Conservation (phyloP, 73 alveolate species). For the Tetrahymena borealis region DNA sequence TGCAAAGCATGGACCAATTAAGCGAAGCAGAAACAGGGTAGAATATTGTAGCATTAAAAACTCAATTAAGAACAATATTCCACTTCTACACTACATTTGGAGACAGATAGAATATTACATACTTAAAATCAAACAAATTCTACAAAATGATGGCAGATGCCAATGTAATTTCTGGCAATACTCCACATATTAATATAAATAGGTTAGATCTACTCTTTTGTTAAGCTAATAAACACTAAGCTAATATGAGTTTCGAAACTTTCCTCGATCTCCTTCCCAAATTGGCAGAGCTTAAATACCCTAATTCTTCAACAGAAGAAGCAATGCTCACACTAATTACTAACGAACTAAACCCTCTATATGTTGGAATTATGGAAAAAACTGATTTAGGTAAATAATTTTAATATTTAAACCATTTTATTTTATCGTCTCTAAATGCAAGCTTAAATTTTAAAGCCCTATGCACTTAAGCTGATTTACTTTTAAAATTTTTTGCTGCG, state of each 20-base stretch:
- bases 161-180: background rate
- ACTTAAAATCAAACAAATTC: conserved; percentile 25
- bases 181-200: background rate
- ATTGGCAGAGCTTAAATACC: background rate
- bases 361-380: background rate
- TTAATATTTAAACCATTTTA: too few species aligned
- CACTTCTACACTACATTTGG: conserved; percentile 28
- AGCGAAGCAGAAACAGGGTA: background rate
- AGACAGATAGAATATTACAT: conserved; percentile 7
- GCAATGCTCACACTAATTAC: background rate
- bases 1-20: background rate
- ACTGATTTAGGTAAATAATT: background rate
- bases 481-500: too few species aligned
- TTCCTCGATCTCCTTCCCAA: background rate
- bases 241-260: background rate
- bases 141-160: conserved; percentile 27
- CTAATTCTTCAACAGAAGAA: background rate
- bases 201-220: background rate
- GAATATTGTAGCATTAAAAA: background rate
- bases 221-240: background rate
- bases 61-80: conserved; percentile 13
- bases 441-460: too few species aligned
- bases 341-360: background rate
- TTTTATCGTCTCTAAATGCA: too few species aligned
- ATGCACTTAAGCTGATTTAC: too few species aligned